Evolutionary conservation across 2,329 filamentous ascomycete species (phyloP).

Genomic region (Hypoxylon sp.): DNA sequence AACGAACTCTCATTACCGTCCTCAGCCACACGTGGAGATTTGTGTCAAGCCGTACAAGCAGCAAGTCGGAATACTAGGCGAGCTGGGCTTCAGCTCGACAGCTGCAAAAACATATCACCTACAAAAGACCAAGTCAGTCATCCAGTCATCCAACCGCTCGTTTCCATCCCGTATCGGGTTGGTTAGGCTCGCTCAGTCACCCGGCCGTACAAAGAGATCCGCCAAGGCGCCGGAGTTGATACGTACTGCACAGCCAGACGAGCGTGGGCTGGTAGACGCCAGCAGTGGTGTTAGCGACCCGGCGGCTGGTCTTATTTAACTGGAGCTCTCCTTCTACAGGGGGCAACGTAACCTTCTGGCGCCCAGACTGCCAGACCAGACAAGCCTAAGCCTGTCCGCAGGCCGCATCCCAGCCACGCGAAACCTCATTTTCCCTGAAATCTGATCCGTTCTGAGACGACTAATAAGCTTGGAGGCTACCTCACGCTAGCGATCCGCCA

Average conservation of each 20-base stretch:
- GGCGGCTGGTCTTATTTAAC: slow-evolving; percentile 21
- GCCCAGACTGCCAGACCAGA: too few species aligned
- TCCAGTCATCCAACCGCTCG: slow-evolving; percentile 10
- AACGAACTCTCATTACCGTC: slow-evolving; percentile 17
- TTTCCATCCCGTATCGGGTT: slow-evolving; percentile 23
- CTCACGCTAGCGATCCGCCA: slow-evolving; percentile 17
- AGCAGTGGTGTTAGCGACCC: slow-evolving; percentile 13
- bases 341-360: slow-evolving; percentile 33
- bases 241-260: slow-evolving; percentile 18
- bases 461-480: slow-evolving; percentile 29
- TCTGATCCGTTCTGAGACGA: slow-evolving; percentile 38
- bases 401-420: slow-evolving; percentile 38
- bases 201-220: slow-evolving; percentile 23
- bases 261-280: slow-evolving; percentile 14
- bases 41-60: slow-evolving; percentile 16
- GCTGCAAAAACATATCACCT: slow-evolving; percentile 22
- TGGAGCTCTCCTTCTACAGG: slow-evolving; percentile 15
- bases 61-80: too few species aligned
- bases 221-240: slow-evolving; percentile 31
- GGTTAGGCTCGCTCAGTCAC: slow-evolving; percentile 19
- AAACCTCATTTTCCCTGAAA: slow-evolving; percentile 38
- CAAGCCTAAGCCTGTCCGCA: slow-evolving; percentile 2
- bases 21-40: not conserved
- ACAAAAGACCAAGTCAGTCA: slow-evolving; percentile 15
- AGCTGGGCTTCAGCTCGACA: not conserved